Evolutionary conservation across 1,139 yeast species (phyloP).

Genomic region (Debaryomyces udenii): DNA sequence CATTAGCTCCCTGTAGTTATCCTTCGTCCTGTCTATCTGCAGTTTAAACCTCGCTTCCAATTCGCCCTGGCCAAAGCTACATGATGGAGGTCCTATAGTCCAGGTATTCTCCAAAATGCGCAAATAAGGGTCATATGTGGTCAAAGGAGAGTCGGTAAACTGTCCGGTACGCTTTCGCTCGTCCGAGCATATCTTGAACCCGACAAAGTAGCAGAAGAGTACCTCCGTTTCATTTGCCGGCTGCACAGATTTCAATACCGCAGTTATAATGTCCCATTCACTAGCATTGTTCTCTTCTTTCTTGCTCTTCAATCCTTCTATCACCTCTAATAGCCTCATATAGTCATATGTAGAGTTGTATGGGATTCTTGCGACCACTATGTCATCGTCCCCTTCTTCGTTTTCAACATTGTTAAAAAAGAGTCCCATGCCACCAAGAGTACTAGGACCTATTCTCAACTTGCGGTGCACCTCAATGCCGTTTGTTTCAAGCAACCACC

Average conservation of each 20-base stretch:
- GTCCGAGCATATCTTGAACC: conserved; percentile 21
- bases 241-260: conserved; percentile 23
- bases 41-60: conserved; percentile 21
- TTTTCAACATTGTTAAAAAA: conserved; percentile 19
- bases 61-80: conserved; percentile 19
- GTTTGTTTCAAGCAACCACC: conserved; percentile 13
- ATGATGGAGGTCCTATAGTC: conserved; percentile 13
- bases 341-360: conserved; percentile 30
- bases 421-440: conserved; percentile 41
- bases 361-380: conserved; percentile 42
- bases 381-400: conserved; percentile 9
- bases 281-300: conserved; percentile 19
- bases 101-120: conserved; percentile 29
- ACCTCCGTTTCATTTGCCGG: conserved; percentile 36
- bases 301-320: conserved; percentile 22
- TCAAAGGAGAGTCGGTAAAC: conserved; percentile 16
- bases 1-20: conserved; percentile 26
- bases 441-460: conserved; percentile 26
- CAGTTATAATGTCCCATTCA: conserved; percentile 22
- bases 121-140: conserved; percentile 26
- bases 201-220: conserved; percentile 31
- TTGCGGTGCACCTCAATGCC: conserved; percentile 15
- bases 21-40: conserved; percentile 22
- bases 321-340: conserved; percentile 29
- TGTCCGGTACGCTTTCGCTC: conserved; percentile 2